Conservation (phyloP, 2,329 filamentous ascomycete species). For the Hirsutella minnesotensis region DNA sequence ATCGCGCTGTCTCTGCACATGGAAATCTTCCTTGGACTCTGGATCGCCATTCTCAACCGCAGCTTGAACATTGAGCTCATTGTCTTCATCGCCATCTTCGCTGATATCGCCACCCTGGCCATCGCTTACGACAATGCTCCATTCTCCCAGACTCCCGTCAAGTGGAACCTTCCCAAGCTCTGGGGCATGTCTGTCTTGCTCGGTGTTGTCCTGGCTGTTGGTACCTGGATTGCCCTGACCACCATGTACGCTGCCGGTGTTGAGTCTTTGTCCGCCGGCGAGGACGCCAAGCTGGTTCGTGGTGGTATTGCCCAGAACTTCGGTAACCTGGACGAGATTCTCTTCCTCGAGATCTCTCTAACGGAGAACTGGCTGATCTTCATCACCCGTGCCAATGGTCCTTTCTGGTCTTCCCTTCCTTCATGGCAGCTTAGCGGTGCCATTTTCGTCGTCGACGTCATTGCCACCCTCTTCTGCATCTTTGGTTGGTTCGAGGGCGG, state of each 20-base stretch:
- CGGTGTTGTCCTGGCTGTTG: conserved; percentile 67
- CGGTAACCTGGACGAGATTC: conserved; percentile 66
- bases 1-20: conserved; percentile 85
- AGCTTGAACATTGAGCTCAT: conserved; percentile 78
- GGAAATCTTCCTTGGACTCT: conserved; percentile 82
- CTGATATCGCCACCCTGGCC: conserved; percentile 81
- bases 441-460: conserved; percentile 68
- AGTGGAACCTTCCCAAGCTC: conserved; percentile 90
- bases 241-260: conserved; percentile 63
- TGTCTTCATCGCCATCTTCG: conserved; percentile 91
- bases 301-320: conserved; percentile 87
- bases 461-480: conserved; percentile 76
- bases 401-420: conserved; percentile 82
- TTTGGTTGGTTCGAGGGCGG: conserved; percentile 68
- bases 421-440: conserved; percentile 75
- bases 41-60: conserved; percentile 80
- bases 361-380: conserved; percentile 97
- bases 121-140: conserved; percentile 92
- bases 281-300: not conserved
- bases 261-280: conserved; percentile 18
- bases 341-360: conserved; percentile 83
- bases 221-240: conserved; percentile 81
- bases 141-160: conserved; percentile 74
- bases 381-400: conserved; percentile 85
- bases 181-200: conserved; percentile 87